Evolutionary conservation across 2,329 filamentous ascomycete species (phyloP).

Genomic region (Sporothrix variecibatus): DNA sequence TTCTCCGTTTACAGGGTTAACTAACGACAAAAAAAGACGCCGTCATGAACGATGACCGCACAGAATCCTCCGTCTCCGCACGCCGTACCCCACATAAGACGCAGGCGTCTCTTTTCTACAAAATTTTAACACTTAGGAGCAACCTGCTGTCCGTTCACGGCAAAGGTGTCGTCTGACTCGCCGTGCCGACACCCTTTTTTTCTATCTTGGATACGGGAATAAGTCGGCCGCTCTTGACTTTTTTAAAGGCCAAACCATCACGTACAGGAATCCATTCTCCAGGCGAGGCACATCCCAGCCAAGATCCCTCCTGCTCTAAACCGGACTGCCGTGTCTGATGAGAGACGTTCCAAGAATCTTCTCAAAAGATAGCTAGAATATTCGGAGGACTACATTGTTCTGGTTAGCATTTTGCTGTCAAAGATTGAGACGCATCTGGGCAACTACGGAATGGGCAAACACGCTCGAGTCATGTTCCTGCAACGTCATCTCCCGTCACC

Average conservation of each 20-base stretch:
- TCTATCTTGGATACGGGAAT: neutral
- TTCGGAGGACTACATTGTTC: neutral
- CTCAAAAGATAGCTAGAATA: neutral
- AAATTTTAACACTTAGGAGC: neutral
- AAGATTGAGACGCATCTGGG: neutral
- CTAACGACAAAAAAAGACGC: neutral
- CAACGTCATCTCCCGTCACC: neutral
- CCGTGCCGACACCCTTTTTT: neutral
- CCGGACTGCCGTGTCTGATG: neutral
- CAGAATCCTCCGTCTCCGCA: constrained; percentile 2
- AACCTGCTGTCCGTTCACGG: no score
- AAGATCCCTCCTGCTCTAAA: neutral
- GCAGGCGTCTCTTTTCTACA: neutral
- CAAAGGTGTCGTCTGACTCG: neutral
- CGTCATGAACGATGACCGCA: neutral
- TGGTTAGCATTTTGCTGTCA: neutral
- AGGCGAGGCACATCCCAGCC: neutral
- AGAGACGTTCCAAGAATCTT: neutral
- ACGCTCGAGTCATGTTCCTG: neutral
- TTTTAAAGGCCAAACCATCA: neutral
- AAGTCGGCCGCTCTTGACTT: neutral
- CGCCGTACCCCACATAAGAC: neutral
- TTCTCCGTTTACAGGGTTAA: neutral
- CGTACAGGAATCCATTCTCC: neutral
- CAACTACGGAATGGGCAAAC: neutral